Conservation (phyloP, 345 rosid species). For the Mercurialis annua region DNA sequence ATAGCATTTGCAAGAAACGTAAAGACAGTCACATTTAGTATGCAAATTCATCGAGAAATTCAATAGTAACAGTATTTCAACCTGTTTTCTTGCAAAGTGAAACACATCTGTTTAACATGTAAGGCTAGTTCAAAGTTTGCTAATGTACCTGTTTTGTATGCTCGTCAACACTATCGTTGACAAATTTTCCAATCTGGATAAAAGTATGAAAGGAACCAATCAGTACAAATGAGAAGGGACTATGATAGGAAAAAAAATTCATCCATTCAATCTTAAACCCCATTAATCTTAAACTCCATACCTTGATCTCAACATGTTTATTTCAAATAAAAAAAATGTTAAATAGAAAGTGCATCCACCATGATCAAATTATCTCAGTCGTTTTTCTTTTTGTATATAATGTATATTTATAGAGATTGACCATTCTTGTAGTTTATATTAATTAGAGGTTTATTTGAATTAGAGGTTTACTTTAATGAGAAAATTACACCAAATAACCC, state of each 20-base stretch:
- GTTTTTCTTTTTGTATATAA: too few relatives aligned
- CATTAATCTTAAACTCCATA: too few relatives aligned
- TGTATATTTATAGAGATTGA: too few relatives aligned
- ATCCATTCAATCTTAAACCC: neutral
- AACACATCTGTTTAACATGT: neutral
- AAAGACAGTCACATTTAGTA: neutral
- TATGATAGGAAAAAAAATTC: neutral
- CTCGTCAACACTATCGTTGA: slow-evolving; percentile 63
- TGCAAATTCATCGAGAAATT: slow-evolving; percentile 2
- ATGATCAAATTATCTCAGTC: too few relatives aligned
- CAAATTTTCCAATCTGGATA: slow-evolving; percentile 68
- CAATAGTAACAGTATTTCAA: neutral
- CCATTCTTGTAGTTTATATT: too few relatives aligned
- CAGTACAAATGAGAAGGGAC: slow-evolving; percentile 1
- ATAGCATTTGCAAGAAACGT: neutral
- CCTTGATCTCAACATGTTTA: too few relatives aligned
- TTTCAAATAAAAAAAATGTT: too few relatives aligned
- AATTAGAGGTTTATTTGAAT: too few relatives aligned
- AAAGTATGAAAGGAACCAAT: slow-evolving; percentile 14
- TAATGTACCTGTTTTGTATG: slow-evolving; percentile 82
- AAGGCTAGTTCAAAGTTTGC: neutral
- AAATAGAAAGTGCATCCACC: too few relatives aligned
- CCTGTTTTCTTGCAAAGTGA: neutral
- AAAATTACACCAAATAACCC: too few relatives aligned
- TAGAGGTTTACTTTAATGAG: too few relatives aligned